Base-by-base conservation (phyloP, 805 yeast species). In the Pichia californica region DNA sequence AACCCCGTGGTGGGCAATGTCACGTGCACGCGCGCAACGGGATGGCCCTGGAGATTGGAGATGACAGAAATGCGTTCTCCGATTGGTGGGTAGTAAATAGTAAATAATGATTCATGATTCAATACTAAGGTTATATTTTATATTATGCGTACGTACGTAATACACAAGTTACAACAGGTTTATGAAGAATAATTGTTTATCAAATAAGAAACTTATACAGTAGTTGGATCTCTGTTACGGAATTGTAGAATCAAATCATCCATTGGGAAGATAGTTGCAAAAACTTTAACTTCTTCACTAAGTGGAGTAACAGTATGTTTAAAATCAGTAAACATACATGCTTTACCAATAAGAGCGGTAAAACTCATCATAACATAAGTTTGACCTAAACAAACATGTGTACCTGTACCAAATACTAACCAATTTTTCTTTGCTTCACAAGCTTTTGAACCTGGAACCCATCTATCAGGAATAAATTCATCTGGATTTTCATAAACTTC, bases 191-290 rank as follows among this genome's bases (percentile, higher is more conserved):
- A n/a, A n/a, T n/a, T n/a, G n/a, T n/a, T 13, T 10, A 19, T 19
- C 16, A 19, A 15, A 5, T 25, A 18, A 20, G 10, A 27, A 15
- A 23, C 5, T 18, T 41, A 47, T 20, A 33, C 52, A 15, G 39
- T 43, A 10, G 47, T 41, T 31, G 83, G 79, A 51, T 84, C 84
- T 68, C 93, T 79, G 53, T 61, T 69, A 38, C 69, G 71, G 71
- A 89, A 91, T 54, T 80, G 70, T 62, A 93, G 68, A 52, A 86
- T 77, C 61, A 95, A 79, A 63, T 93, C 96, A 67, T 93, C 99
- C 64, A 87, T 80, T 23, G 99, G 99, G 84, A 93, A 93, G 61
- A 93, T 88, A 16, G 99, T 93, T 23, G 99, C 99, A 63, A 93
- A 93, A 31, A 93, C 98, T 61, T 88, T 86, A 59, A 93, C 88